Base-by-base conservation (phyloP, 345 rosid genomes). In the Lepidium africanum region DNA sequence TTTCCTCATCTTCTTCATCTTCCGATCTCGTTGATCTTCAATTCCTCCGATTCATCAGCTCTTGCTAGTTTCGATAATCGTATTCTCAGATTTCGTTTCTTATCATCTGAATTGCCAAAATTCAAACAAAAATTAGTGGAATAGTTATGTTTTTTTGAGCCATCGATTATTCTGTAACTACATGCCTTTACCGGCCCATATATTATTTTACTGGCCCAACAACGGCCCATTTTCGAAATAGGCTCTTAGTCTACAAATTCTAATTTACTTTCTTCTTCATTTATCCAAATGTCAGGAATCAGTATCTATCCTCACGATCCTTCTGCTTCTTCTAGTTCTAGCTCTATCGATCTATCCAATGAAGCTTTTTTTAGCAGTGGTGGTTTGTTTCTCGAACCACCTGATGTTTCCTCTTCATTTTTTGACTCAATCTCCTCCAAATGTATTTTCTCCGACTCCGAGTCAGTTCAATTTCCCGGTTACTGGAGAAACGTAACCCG, bases 311-410 rank as follows among this genome's bases (percentile, higher is more conserved):
- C 78, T 67, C 63, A 67, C 73, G 59, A 74, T 67, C 67, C 40
- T 54, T 56, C 76, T 19, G 59, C 67, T 51, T 67, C 74, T 67
- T 48, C 63, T 8, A 25, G 0, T 25, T 69, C 49, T 0, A 51
- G 38, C 70, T 27, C 58, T 14, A 63, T 19, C 61, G 45, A 72
- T 38, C 27, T 15, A 27, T 36, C 72, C 63, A n/a, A 72, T 60
- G 77, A 77, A 41, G 67, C 54, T 69, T 63, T 53, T 47, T 79
- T 75, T 30, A 60, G 42, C 50, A 64, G 58, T 16, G 87, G 91
- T 39, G 94, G 94, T 63, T 67, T 85, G 72, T 88, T 88, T 74
- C 85, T 85, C 43, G 91, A 85, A 21, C 76, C 82, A 7, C 65
- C 67, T 10, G 41, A 43, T 6, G 19, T 79, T 51, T 76, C 81